phyloP scores from a whole-genome alignment of 1,284 basidiomycete genomes.

The Sporisorium exsertum region DNA sequence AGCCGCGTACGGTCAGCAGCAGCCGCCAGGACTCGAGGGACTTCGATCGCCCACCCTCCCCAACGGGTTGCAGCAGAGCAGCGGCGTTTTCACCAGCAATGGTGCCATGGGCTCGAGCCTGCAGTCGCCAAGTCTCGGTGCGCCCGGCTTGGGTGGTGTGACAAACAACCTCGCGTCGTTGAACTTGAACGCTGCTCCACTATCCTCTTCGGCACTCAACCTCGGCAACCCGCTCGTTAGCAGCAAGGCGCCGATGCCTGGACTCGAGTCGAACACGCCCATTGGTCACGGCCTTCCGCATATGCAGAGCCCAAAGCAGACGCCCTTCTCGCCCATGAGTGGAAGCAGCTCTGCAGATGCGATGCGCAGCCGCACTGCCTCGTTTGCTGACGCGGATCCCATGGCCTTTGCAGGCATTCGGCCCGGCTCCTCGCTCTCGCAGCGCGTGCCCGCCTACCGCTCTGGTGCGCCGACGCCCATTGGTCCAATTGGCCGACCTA shows the following conservation, averaged over 20 bases:
- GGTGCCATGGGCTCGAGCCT: slow-evolving; percentile 35
- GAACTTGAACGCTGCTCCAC: slow-evolving; percentile 43
- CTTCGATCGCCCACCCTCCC: slow-evolving; percentile 50
- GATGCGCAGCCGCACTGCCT: slow-evolving; percentile 45
- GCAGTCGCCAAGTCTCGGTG: slow-evolving; percentile 42
- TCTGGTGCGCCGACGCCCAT: slow-evolving; percentile 55
- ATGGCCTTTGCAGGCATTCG: slow-evolving; percentile 48
- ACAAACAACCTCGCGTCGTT: slow-evolving; percentile 53
- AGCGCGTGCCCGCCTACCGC: slow-evolving; percentile 45
- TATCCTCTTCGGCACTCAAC: slow-evolving; percentile 24
- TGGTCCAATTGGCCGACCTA: slow-evolving; percentile 67
- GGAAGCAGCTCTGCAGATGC: slow-evolving; percentile 27
- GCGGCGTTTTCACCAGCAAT: slow-evolving; percentile 34
- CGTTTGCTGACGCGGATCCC: slow-evolving; percentile 47
- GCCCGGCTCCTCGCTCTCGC: slow-evolving; percentile 47
- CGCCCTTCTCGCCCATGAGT: slow-evolving; percentile 47
- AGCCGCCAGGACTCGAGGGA: slow-evolving; percentile 45
- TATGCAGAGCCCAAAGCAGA: slow-evolving; percentile 43
- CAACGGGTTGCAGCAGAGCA: slow-evolving; percentile 42
- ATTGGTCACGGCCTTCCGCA: slow-evolving; percentile 22
- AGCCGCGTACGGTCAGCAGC: slow-evolving; percentile 33
- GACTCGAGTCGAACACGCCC: slow-evolving; percentile 20
- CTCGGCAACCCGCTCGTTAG: slow-evolving; percentile 17
- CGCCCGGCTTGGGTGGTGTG: slow-evolving; percentile 37
- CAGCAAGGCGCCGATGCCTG: slow-evolving; percentile 33